Conservation (phyloP, 306 rosid species). For the Lagenaria siceraria region DNA sequence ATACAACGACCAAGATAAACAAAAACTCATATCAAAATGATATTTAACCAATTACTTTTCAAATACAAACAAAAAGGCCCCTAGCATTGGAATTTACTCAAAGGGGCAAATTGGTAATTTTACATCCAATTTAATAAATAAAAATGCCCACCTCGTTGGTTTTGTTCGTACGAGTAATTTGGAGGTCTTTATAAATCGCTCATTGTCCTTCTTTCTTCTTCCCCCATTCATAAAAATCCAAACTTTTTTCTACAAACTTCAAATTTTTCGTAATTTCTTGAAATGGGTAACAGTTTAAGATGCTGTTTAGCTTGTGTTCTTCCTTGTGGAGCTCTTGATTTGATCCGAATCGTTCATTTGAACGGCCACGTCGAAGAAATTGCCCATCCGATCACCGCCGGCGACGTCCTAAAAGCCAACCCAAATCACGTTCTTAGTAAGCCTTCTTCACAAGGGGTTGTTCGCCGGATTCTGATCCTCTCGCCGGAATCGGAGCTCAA, state of each 20-base stretch:
- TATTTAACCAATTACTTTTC: not conserved
- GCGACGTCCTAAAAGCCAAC: constrained; percentile 69
- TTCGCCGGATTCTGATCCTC: constrained; percentile 68
- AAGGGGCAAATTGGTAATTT: not conserved
- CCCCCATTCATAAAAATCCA: constrained; percentile 1
- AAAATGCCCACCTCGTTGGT: not conserved
- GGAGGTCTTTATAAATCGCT: not conserved
- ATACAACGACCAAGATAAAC: too few species aligned
- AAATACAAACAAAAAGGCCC: not conserved
- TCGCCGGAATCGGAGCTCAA: constrained; percentile 88
- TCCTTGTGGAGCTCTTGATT: constrained; percentile 88
- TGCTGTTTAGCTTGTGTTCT: constrained; percentile 97
- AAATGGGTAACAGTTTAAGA: constrained; percentile 92
- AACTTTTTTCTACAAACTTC: not conserved
- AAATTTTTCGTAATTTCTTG: not conserved
- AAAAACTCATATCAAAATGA: too few species aligned
- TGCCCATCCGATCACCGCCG: constrained; percentile 68
- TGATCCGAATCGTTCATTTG: constrained; percentile 87
- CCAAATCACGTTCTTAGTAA: constrained; percentile 82
- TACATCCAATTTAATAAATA: not conserved
- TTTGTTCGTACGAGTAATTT: not conserved
- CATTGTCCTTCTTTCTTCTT: not conserved
- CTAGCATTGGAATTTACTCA: not conserved
- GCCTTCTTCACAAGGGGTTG: constrained; percentile 78
- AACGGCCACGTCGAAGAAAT: constrained; percentile 76